Conservation (phyloP, 805 yeast species). For the Lachancea dasiensis region DNA sequence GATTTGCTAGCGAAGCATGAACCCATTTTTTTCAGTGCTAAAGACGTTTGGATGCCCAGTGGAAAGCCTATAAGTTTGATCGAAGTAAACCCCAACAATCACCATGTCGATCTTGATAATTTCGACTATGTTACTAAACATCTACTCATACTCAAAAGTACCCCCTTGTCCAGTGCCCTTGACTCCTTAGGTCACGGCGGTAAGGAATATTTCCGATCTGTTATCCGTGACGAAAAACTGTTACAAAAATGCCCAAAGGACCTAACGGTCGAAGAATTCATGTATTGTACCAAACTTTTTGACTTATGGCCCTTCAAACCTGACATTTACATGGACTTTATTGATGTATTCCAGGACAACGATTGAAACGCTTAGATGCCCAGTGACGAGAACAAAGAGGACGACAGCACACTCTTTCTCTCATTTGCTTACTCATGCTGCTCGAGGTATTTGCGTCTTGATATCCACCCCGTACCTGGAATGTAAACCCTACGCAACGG, state of each 20-base stretch:
- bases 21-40: conserved; percentile 31
- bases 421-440: conserved; percentile 5
- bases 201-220: conserved; percentile 38
- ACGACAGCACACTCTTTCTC: no score
- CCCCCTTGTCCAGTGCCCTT: conserved; percentile 43
- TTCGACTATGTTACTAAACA: conserved; percentile 65
- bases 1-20: conserved; percentile 17
- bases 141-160: conserved; percentile 43
- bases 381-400: no score
- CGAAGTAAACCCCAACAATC: conserved; percentile 47
- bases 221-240: conserved; percentile 34
- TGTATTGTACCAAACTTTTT: conserved; percentile 45
- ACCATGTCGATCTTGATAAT: conserved; percentile 43
- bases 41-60: conserved; percentile 31
- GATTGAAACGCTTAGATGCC: conserved; percentile 3
- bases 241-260: conserved; percentile 42
- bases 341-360: conserved; percentile 30
- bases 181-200: conserved; percentile 80
- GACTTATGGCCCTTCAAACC: conserved; percentile 87
- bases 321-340: conserved; percentile 38
- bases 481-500: conserved; percentile 41
- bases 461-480: conserved; percentile 48
- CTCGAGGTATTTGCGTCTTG: conserved; percentile 23
- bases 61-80: conserved; percentile 45
- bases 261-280: conserved; percentile 51